Percentiles rank a stretch among this genome's conserved stretches.
Conservation (phyloP, 805 yeast genomes). For the Danielia reshetovae region DNA sequence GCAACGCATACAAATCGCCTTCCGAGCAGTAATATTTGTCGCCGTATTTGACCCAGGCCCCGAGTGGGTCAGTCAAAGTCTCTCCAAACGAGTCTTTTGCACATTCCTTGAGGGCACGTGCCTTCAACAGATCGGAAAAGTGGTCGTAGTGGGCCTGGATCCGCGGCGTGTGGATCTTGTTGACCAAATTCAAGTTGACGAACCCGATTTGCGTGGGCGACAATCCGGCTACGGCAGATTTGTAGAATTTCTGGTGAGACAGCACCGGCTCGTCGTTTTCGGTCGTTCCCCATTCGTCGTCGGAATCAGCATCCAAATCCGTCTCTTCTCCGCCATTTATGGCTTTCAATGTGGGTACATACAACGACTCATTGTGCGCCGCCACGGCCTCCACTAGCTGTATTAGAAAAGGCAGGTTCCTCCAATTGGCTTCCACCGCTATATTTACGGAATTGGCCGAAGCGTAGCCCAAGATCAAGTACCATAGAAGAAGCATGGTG, state of each 20-base stretch:
- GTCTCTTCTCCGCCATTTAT: constrained; percentile 4
- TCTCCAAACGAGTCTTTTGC: constrained; percentile 32
- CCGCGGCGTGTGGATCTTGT: constrained; percentile 54
- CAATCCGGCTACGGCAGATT: constrained; percentile 1
- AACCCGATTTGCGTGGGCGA: constrained; percentile 15
- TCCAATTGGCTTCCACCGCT: constrained; percentile 11
- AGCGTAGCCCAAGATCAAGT: too few relatives aligned
- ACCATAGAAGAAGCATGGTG: too few relatives aligned
- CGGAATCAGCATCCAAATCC: constrained; percentile 1
- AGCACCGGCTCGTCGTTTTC: neutral
- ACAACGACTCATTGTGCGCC: constrained; percentile 10
- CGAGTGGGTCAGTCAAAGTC: constrained; percentile 16
- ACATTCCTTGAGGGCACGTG: constrained; percentile 19
- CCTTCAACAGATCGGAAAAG: constrained; percentile 28
- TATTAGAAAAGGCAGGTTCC: constrained; percentile 10
- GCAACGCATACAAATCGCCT: constrained; percentile 76
- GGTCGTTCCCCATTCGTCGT: neutral
- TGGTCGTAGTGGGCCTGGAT: constrained; percentile 60
- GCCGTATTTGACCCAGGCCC: constrained; percentile 51
- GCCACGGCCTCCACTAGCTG: constrained; percentile 16
- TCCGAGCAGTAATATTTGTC: constrained; percentile 57
- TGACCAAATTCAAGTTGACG: constrained; percentile 42
- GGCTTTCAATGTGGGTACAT: constrained; percentile 2
- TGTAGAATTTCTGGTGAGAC: constrained; percentile 1
- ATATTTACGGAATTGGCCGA: too few relatives aligned